Evolutionary conservation across 2,329 filamentous ascomycete genomes (phyloP).

Genomic region (Coniochaeta sp.): DNA sequence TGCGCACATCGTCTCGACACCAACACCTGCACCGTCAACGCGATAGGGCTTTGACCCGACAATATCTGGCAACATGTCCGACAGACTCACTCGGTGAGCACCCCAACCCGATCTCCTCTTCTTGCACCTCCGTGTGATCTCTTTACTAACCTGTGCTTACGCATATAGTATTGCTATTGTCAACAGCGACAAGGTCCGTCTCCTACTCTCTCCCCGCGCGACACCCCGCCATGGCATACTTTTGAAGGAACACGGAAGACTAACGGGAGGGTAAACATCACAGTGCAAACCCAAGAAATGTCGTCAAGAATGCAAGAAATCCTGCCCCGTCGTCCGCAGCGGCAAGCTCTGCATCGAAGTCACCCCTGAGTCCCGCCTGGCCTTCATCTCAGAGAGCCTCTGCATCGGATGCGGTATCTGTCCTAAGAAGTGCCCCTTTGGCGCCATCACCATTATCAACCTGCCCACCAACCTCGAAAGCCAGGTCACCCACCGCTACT

Average conservation of each 20-base stretch:
- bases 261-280: constrained; percentile 24
- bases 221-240: constrained; percentile 28
- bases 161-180: constrained; percentile 86
- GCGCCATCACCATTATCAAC: constrained; percentile 99
- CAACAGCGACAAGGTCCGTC: constrained; percentile 87
- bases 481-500: constrained; percentile 97
- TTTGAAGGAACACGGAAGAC: constrained; percentile 6
- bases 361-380: constrained; percentile 77
- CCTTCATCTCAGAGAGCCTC: constrained; percentile 93
- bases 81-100: constrained; percentile 87
- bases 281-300: constrained; percentile 98
- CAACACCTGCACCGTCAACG: neutral
- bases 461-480: constrained; percentile 98
- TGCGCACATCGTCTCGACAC: neutral
- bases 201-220: constrained; percentile 23
- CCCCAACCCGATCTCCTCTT: neutral
- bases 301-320: constrained; percentile 98
- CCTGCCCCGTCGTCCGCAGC: constrained; percentile 92
- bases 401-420: constrained; percentile 99
- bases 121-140: neutral
- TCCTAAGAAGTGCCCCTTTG: constrained; percentile 97
- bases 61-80: constrained; percentile 56
- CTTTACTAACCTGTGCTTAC: constrained; percentile 18
- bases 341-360: constrained; percentile 89
- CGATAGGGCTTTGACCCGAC: neutral